Base-by-base conservation (phyloP, 1,139 yeast genomes). In the Saccharomyces hybrid region DNA sequence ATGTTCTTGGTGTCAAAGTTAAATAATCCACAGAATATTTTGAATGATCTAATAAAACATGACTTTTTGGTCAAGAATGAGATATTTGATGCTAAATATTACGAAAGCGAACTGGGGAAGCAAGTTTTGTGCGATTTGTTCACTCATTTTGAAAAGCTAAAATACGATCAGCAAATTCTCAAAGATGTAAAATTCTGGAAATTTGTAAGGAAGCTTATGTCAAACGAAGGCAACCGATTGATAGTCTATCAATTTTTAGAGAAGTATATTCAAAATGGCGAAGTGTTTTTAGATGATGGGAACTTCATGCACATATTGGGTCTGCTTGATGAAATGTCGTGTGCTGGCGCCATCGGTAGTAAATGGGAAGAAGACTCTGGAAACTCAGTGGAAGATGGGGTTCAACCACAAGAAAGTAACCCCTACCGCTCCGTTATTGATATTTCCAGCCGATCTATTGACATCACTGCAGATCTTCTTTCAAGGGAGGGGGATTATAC, bases 341-440 rank as follows among this genome's bases (percentile, higher is more conserved):
- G 91, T 1, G 81, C 85, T 50, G 96, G 96, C 2, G 90, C 95
- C 0, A 75, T 84, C 54, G 95, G 90, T 4, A 84, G 90, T 7
- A 87, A 81, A 67, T 81, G 81, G 78, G 95, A 86, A 68, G 87
- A 82, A 62, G 83, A 81, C 57, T 75, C 73, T 58, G 84, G 76
- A 44, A 70, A 72, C 26, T 64, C 78, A 47, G 66, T 73, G 4
- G 71, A 72, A 42, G 69, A 73, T 31, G 80, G 80, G 1, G 76
- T 73, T 50, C 72, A 72, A 47, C 73, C 74, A 11, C 74, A 72
- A 19, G 71, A 73, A 50, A 81, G 78, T 52, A 78, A 74, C 59
- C 79, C 81, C 9, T 79, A 76, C 60, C 78, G 78, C 58, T 81
- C 77, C 8, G 72, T 84, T 38, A 79, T 86, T 34, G 77, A 77